These are phyloP conservation scores for Penicillium palitans DNA, from an alignment of 2,329 filamentous ascomycete species.

Conservation along the genomic window DNA sequence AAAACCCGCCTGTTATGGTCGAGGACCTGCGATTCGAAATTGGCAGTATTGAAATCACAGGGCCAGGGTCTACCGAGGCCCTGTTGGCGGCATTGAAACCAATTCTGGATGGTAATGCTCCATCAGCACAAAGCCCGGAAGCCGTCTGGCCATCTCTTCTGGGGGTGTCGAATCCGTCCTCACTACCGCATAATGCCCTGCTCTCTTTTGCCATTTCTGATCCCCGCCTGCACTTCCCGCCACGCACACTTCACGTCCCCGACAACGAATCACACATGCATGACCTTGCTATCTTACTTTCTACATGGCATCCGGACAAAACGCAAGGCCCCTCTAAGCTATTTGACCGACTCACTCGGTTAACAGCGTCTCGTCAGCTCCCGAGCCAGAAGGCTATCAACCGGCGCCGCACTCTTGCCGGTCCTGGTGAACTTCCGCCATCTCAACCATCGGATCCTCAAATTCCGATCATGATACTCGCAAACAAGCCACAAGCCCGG, in stretches of 20 bases:
- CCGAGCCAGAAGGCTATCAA: constrained; percentile 79
- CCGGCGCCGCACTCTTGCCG: constrained; percentile 65
- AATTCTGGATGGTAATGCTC: constrained; percentile 23
- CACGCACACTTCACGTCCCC: constrained; percentile 54
- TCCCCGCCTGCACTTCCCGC: constrained; percentile 76
- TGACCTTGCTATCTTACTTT: constrained; percentile 60
- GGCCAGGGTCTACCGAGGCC: constrained; percentile 76
- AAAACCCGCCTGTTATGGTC: constrained; percentile 61
- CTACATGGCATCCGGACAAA: constrained; percentile 66
- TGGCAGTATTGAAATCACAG: constrained; percentile 68
- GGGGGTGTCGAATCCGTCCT: constrained; percentile 65
- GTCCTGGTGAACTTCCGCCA: constrained; percentile 63
- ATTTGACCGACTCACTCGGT: constrained; percentile 68
- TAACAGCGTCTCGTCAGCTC: constrained; percentile 64
- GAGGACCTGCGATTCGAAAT: constrained; percentile 71
- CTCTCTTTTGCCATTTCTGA: constrained; percentile 74
- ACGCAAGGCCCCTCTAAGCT: constrained; percentile 53
- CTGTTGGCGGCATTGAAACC: constrained; percentile 68
- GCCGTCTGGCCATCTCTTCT: constrained; percentile 45
- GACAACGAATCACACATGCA: constrained; percentile 37
- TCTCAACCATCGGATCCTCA: constrained; percentile 63
- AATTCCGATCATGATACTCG: constrained; percentile 74
- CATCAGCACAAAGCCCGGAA: constrained; percentile 35
- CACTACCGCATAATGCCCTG: constrained; percentile 68
- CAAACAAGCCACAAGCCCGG: constrained; percentile 52